Evolutionary conservation across 257 asterid species (phyloP).

Genomic region (Nicotiana noctiflora): DNA sequence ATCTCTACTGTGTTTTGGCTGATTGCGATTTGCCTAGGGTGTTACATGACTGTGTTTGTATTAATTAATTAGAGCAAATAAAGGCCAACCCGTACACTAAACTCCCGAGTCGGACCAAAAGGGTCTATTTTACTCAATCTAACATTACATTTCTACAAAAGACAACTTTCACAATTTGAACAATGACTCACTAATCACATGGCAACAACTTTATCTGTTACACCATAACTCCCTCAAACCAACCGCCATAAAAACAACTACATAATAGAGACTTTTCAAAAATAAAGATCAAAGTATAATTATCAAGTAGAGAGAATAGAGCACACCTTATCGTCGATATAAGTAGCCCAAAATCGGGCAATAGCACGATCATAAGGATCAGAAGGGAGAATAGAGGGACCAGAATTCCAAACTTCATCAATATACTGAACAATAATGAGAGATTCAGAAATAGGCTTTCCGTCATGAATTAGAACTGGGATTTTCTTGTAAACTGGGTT

Average conservation of each 20-base stretch:
- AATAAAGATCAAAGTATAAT: not conserved
- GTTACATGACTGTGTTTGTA: not conserved
- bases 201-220: too few relatives aligned
- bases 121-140: too few relatives aligned
- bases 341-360: slow-evolving; percentile 30
- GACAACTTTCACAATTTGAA: too few relatives aligned
- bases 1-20: too few relatives aligned
- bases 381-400: slow-evolving; percentile 17
- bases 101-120: too few relatives aligned
- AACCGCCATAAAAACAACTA: not conserved
- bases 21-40: not conserved
- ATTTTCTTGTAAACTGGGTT: slow-evolving; percentile 35
- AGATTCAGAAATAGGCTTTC: slow-evolving; percentile 19
- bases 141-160: too few relatives aligned
- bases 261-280: not conserved
- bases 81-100: too few relatives aligned
- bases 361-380: slow-evolving; percentile 28
- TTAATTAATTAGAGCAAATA: too few relatives aligned
- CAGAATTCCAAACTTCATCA: slow-evolving; percentile 26
- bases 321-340: slow-evolving; percentile 23
- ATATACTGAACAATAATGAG: slow-evolving; percentile 28
- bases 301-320: not conserved
- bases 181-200: too few relatives aligned
- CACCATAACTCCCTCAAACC: not conserved
- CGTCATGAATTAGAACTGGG: slow-evolving; percentile 29